Conservation (phyloP, 768 basidiomycete species). For the Tremella mesenterica region DNA sequence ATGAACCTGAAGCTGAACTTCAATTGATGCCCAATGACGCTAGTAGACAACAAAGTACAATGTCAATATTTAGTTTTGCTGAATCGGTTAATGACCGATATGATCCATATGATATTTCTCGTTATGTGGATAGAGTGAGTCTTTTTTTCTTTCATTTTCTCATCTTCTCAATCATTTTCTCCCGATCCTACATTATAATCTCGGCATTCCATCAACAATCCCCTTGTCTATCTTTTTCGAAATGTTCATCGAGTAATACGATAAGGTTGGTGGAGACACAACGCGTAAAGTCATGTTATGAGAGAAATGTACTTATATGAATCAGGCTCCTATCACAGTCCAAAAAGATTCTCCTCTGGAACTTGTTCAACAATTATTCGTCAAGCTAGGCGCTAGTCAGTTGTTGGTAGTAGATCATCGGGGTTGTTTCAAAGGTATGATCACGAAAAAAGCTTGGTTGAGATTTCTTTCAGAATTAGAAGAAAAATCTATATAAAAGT, state of each 20-base stretch:
- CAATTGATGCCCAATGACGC: slow-evolving; percentile 50
- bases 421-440: slow-evolving; percentile 78
- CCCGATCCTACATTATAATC: no score
- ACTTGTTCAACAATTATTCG: slow-evolving; percentile 85
- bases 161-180: no score
- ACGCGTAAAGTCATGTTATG: no score
- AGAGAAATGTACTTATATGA: background rate
- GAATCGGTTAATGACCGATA: slow-evolving; percentile 20
- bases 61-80: slow-evolving; percentile 32
- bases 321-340: slow-evolving; percentile 75
- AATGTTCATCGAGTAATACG: no score
- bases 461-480: slow-evolving; percentile 67
- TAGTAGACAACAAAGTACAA: slow-evolving; percentile 11
- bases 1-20: slow-evolving; percentile 59
- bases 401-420: slow-evolving; percentile 73
- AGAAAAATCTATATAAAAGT: no score
- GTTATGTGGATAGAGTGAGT: slow-evolving; percentile 80
- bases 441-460: slow-evolving; percentile 92
- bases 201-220: no score
- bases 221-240: no score
- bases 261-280: no score
- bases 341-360: slow-evolving; percentile 79
- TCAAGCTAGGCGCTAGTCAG: slow-evolving; percentile 85
- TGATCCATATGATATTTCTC: slow-evolving; percentile 58
- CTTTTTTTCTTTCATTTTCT: background rate